Base-by-base conservation (phyloP, 208 protist genomes). In the Trypanosoma conorhini region DNA sequence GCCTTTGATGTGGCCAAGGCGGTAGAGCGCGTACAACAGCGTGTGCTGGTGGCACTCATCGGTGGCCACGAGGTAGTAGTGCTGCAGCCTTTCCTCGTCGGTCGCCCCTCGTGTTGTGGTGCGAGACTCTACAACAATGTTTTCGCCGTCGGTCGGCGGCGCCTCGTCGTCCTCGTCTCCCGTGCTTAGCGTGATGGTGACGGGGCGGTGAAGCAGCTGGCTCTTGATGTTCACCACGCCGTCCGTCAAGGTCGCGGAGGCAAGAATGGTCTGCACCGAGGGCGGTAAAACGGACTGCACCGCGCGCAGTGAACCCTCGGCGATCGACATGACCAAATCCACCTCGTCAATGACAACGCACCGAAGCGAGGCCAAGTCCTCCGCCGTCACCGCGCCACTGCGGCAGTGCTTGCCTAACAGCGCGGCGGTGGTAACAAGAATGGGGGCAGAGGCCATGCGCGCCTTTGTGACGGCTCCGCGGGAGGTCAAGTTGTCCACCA, bases 341-440 rank as follows among this genome's bases (percentile, higher is more conserved):
- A 96, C 98, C 79, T 99, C 98, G 74, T 99, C 98, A 54, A 99
- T 81, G n/a, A 98, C 95, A 66, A 97, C 76, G 62, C 87, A 87
- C 35, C 86, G 79, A 15, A 98, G 72, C 55, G 83, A 74, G 61
- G 80, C 68, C 28, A 96, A 61, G 8, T 82, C 79, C 28, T 82
- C 82, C 1, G 85, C 76, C 3, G 81, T 86, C 50, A 97, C 72
- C 31, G 68, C 66, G 26, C 88, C 83, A 21, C 66, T 80, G 55
- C 79, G 77, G 70, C 82, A 88, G 30, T 52, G 57, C 62, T 88
- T 87, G 13, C 93, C 83, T n/a, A 98, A 81, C 55, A 94, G 79
- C 2, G 92, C 87, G 0, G 90, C 91, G 0, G 94, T 97, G 7
- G 73, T 79, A 8, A 98, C 74, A 21, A 97, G 71, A 52, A 98